These are phyloP conservation scores for Eucalyptus tenuipes DNA, from an alignment of 345 rosid species.

Conservation along the genomic window DNA sequence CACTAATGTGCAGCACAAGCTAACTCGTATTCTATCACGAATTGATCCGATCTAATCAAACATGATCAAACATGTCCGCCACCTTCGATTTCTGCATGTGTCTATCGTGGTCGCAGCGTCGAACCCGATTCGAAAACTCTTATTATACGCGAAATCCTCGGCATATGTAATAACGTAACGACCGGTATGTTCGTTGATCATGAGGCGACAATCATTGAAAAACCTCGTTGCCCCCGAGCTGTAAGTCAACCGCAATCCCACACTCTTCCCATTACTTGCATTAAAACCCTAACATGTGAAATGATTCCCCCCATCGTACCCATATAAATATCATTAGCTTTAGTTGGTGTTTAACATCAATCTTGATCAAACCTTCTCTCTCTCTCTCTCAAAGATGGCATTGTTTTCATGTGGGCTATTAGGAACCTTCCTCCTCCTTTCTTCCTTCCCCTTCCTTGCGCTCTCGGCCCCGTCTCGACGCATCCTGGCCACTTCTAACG, in stretches of 20 bases:
- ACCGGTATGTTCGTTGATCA: background rate
- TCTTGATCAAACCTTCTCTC: background rate
- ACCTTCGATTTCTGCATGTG: background rate
- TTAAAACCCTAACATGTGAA: background rate
- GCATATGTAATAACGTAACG: background rate
- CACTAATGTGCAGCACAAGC: background rate
- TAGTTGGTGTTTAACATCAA: background rate
- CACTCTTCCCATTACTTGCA: background rate
- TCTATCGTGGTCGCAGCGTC: background rate
- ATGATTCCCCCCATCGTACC: background rate
- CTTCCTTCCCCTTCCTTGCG: background rate
- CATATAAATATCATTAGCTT: background rate
- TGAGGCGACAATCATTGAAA: background rate
- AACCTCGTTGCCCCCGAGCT: background rate
- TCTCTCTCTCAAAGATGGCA: background rate
- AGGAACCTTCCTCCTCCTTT: conserved; percentile 8
- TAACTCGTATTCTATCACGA: background rate
- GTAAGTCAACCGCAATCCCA: background rate
- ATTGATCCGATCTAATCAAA: background rate
- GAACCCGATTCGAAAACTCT: background rate
- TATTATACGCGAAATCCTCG: background rate
- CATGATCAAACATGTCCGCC: background rate
- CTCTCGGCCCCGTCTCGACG: background rate
- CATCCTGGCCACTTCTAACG: background rate
- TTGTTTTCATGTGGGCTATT: background rate